Evolutionary conservation across 352 stramenopile species (phyloP).

Genomic region (Pythium scleroteichum): DNA sequence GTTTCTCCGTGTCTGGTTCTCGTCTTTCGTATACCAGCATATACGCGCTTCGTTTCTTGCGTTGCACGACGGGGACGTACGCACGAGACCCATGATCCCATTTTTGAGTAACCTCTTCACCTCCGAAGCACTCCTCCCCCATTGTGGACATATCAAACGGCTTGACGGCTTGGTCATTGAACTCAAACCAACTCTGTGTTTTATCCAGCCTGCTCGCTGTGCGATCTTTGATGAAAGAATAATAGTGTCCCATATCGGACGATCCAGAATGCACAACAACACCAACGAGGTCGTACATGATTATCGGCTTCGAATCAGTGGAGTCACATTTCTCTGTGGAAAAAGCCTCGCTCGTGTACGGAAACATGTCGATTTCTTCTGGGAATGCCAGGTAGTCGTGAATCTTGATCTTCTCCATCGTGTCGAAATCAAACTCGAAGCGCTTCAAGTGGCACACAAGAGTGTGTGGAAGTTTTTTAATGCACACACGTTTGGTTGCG

Average conservation of each 20-base stretch:
- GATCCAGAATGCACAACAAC: conserved; percentile 93
- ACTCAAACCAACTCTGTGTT: conserved; percentile 79
- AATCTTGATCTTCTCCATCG: conserved; percentile 89
- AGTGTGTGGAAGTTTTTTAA: conserved; percentile 75
- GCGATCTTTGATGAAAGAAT: conserved; percentile 91
- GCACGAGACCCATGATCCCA: conserved; percentile 44
- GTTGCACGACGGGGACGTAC: conserved; percentile 42
- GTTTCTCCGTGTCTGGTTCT: background rate
- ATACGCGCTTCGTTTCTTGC: conserved; percentile 71
- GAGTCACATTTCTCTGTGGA: conserved; percentile 1
- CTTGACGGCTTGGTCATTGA: conserved; percentile 91
- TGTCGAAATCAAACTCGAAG: conserved; percentile 90
- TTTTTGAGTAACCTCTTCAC: conserved; percentile 68
- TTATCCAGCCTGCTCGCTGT: conserved; percentile 2
- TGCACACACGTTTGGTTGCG: conserved; percentile 80
- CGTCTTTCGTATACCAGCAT: conserved; percentile 78
- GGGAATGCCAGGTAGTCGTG: conserved; percentile 88
- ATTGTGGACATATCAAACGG: conserved; percentile 80
- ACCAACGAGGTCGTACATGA: conserved; percentile 90
- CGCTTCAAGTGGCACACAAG: conserved; percentile 86
- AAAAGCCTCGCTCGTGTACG: conserved; percentile 83
- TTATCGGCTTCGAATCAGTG: background rate
- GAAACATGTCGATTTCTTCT: conserved; percentile 87
- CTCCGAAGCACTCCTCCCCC: conserved; percentile 88
- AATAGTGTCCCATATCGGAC: conserved; percentile 93